Base-by-base conservation (phyloP, 2,329 filamentous ascomycete species). In the Paracoccidioides lutzii region DNA sequence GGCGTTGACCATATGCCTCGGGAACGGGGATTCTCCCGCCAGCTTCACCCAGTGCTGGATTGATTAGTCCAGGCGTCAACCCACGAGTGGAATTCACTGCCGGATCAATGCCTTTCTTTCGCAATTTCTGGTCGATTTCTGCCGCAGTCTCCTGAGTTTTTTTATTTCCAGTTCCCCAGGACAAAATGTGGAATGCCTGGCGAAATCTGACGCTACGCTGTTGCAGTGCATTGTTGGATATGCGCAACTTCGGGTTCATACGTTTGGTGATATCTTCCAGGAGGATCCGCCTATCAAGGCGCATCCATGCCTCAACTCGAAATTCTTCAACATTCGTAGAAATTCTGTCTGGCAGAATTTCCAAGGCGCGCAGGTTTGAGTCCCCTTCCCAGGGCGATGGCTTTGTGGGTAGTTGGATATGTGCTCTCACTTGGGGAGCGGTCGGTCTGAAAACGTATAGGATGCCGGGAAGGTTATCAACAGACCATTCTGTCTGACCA, bases 231-330 rank as follows among this genome's bases (percentile, higher is more conserved):
- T 69, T 69, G 1, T 53, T 43, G 0, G 52, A 55, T 2, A 64
- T 56, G 5, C 58, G 48, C 12, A 60, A 64, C 0, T 57, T 57
- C 0, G 59, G 58, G 28, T 59, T 55, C 67, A 69, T 69, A 1
- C 67, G 55, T 8, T 61, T 61, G 0, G 57, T 60, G 35, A 69
- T 67, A 49, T 69, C 67, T 5, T 58, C 48, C 6, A 67, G 58
- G 6, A 53, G 55, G 51, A 69, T 65, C 3, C 65, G 61, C 6
- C 58, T 50, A 53, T 69, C 67, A 1, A 66, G 51, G 3, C 67
- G 62, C 55, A 63, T 58, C 67, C 67, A 70, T 7, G 67, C 63
- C 43, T 69, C 67, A 37, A 66, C 65, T 3, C 66, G 58, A 43
- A 63, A 67, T 40, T 64, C 64, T 53, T 67, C 65, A 12, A 69